Evolutionary conservation across 371 early-diverging fungal species (phyloP).

Genomic region (Neoconidiobolus thromboides): DNA sequence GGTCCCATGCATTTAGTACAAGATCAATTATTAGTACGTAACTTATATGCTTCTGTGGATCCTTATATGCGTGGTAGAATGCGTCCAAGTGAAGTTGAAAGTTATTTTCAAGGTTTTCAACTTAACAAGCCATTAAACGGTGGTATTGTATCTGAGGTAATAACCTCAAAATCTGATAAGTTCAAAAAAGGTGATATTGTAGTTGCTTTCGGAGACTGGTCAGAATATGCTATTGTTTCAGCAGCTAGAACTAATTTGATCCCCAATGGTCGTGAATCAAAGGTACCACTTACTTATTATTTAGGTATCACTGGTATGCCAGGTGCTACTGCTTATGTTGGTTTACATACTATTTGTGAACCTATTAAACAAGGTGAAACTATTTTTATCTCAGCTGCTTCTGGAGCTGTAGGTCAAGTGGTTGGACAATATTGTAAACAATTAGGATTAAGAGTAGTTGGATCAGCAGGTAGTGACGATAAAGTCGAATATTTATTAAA

Average conservation of each 20-base stretch:
- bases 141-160: not conserved
- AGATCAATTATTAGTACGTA: conserved; percentile 33
- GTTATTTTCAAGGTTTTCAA: conserved; percentile 29
- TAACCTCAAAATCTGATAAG: conserved; percentile 9
- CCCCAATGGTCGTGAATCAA: not conserved
- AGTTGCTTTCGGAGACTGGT: conserved; percentile 34
- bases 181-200: conserved; percentile 40
- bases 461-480: conserved; percentile 40
- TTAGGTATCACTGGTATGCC: conserved; percentile 36
- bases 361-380: conserved; percentile 45
- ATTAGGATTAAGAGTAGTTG: conserved; percentile 35
- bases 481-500: conserved; percentile 36
- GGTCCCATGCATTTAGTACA: conserved; percentile 20
- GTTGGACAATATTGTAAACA: conserved; percentile 43
- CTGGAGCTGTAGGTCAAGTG: conserved; percentile 40
- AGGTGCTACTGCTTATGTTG: conserved; percentile 31
- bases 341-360: conserved; percentile 23
- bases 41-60: conserved; percentile 26
- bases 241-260: conserved; percentile 12
- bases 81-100: conserved; percentile 22
- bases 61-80: conserved; percentile 46
- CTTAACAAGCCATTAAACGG: conserved; percentile 34
- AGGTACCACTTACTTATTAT: conserved; percentile 25
- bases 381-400: conserved; percentile 12
- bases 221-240: conserved; percentile 21